Conservation (phyloP, 2,329 filamentous ascomycete genomes). For the Rhinocladiella similis region DNA sequence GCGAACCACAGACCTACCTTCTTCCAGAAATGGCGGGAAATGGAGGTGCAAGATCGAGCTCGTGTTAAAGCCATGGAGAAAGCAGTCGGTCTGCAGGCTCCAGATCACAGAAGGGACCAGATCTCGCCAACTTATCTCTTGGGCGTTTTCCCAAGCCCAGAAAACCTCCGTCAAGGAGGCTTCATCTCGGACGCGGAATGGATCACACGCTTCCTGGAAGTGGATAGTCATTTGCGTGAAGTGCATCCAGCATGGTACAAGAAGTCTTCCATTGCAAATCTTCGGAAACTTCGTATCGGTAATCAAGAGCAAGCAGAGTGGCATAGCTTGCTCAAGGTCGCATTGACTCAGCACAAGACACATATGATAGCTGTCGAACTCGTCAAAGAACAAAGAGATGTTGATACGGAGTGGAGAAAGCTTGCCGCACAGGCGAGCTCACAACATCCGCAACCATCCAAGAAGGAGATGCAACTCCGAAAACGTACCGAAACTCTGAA, state of each 20-base stretch:
- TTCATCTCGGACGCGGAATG: slow-evolving; percentile 18
- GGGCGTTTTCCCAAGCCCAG: slow-evolving; percentile 11
- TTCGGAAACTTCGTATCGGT: not conserved
- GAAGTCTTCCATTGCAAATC: not conserved
- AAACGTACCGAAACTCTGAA: slow-evolving; percentile 5
- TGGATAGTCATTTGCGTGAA: slow-evolving; percentile 13
- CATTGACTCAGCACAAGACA: slow-evolving; percentile 15
- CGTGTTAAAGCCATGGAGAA: slow-evolving; percentile 6
- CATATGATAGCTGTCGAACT: slow-evolving; percentile 17
- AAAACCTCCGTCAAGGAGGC: slow-evolving; percentile 3
- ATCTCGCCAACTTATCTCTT: slow-evolving; percentile 12
- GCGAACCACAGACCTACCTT: slow-evolving; percentile 3
- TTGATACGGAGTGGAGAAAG: slow-evolving; percentile 15
- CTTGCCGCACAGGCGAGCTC: not conserved
- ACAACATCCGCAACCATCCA: too few species aligned
- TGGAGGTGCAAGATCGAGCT: slow-evolving; percentile 16
- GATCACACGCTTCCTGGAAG: slow-evolving; percentile 10
- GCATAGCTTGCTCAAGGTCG: slow-evolving; percentile 5
- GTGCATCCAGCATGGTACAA: slow-evolving; percentile 12
- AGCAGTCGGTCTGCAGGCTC: not conserved
- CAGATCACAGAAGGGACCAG: slow-evolving; percentile 1
- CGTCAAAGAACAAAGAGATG: slow-evolving; percentile 15
- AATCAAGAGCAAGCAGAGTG: slow-evolving; percentile 16
- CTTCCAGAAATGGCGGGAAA: slow-evolving; percentile 13
- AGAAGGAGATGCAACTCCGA: slow-evolving; percentile 4